These are phyloP conservation scores for Pharus latifolius DNA, from an alignment of 176 grass and related monocot genomes.

Conservation along the genomic window DNA sequence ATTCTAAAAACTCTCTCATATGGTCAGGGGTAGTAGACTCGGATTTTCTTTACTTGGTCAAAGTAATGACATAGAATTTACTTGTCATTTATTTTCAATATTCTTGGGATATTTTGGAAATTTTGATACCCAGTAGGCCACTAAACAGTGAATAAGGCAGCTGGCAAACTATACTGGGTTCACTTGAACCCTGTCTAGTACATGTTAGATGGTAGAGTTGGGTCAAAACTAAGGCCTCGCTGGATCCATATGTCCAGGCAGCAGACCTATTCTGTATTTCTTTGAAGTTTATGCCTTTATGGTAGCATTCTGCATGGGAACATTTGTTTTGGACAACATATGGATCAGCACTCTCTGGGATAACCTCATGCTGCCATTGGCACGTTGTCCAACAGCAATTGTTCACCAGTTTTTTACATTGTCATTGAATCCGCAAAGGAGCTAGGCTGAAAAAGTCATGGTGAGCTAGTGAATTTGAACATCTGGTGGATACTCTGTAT, in stretches of 20 bases:
- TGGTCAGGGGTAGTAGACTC: too few species aligned
- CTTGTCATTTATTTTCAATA: too few species aligned
- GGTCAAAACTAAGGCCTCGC: background rate
- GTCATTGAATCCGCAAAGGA: background rate
- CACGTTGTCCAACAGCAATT: background rate
- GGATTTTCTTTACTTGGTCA: too few species aligned
- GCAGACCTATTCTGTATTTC: background rate
- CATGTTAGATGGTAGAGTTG: background rate
- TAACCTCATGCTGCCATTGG: background rate
- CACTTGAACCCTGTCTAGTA: too few species aligned
- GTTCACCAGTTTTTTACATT: background rate
- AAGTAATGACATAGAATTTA: too few species aligned
- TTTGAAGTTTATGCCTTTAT: slow-evolving; percentile 17
- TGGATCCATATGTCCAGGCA: slow-evolving; percentile 6
- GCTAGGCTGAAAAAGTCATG: background rate
- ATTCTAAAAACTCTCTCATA: background rate
- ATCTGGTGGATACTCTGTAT: background rate
- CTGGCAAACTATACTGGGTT: too few species aligned
- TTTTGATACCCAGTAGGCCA: too few species aligned
- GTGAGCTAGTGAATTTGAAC: background rate
- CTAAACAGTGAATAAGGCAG: too few species aligned
- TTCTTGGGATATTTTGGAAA: too few species aligned
- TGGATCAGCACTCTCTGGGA: background rate
- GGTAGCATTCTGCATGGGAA: background rate
- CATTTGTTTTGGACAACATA: background rate